These are phyloP conservation scores for Jacaranda copaia DNA, from an alignment of 257 asterid genomes.

Conservation along the genomic window DNA sequence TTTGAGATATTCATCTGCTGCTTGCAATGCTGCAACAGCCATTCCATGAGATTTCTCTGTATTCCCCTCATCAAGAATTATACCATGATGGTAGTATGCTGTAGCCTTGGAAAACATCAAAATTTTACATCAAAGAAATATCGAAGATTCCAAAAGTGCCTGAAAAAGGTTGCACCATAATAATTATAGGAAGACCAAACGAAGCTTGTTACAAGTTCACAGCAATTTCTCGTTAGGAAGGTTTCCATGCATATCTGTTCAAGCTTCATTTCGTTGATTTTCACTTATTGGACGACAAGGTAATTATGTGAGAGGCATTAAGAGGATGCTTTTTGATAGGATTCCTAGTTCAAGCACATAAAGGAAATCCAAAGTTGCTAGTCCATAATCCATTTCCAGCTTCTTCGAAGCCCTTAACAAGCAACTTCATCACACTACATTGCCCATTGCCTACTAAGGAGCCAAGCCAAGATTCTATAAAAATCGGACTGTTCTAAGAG, in stretches of 20 bases:
- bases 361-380: background rate
- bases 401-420: background rate
- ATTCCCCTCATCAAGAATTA: conserved; percentile 83
- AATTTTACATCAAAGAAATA: background rate
- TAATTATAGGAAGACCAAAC: background rate
- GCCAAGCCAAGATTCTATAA: background rate
- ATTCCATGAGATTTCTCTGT: conserved; percentile 80
- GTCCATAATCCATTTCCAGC: background rate
- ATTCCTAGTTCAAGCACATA: background rate
- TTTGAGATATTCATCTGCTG: conserved; percentile 82
- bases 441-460: background rate
- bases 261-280: background rate
- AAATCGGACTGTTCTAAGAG: background rate
- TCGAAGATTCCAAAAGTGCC: background rate
- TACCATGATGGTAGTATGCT: conserved; percentile 83
- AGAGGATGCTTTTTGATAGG: background rate
- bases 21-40: conserved; percentile 85
- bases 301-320: background rate
- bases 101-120: conserved; percentile 59
- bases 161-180: background rate
- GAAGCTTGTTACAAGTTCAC: background rate
- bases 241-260: background rate
- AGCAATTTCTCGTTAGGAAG: background rate
- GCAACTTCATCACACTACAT: background rate
- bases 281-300: background rate